Evolutionary conservation across 306 rosid species (phyloP), one percentile per base, ranked within the genome.

Genomic region (Quercus rubra): DNA sequence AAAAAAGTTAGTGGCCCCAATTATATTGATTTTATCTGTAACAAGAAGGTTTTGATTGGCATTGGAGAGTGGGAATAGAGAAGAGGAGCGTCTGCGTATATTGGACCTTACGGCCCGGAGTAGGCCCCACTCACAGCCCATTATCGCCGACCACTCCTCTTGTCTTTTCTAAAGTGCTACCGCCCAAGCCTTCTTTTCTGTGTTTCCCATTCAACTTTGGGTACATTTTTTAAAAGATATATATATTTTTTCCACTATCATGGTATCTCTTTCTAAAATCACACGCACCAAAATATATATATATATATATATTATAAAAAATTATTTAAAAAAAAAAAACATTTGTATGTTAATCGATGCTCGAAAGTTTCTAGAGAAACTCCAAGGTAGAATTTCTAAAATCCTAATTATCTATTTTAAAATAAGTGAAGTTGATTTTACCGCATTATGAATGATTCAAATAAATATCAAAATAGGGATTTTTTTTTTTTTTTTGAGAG

Each of bases 51-150:
- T 64, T 58, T 6, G 79, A 20, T 27, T 28, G 82, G 77, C 54
- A 1, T 49, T 49, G 54, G 54, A 13, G 54, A 41, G 8, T 41
- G 46, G 46, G 33, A n/a, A 25, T 1, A 19, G 71, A 38, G 73
- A 80, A 27, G 77, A 7, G 77, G 84, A 80, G 82, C 84, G 87
- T 77, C 77, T 77, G 63, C 13, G 63, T 20, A 7, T 62, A 55
- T 31, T 10, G 75, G 74, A 51, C 30, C 56, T 18, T 57, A 28
- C 23, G 80, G 70, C 75, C 81, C 41, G 4, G 56, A 9, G 51
- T 58, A 6, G 83, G 81, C 62, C 80, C 90, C 83, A 73, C 76
- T 0, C 2, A 62, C 64, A 72, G 89, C 77, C 82, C 85, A 86
- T 72, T 68, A 58, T 72, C 76, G 79, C 84, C 84, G 88, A 81